phyloP scores from a whole-genome alignment of 2,329 filamentous ascomycete genomes.

The Geosmithia putterillii region DNA sequence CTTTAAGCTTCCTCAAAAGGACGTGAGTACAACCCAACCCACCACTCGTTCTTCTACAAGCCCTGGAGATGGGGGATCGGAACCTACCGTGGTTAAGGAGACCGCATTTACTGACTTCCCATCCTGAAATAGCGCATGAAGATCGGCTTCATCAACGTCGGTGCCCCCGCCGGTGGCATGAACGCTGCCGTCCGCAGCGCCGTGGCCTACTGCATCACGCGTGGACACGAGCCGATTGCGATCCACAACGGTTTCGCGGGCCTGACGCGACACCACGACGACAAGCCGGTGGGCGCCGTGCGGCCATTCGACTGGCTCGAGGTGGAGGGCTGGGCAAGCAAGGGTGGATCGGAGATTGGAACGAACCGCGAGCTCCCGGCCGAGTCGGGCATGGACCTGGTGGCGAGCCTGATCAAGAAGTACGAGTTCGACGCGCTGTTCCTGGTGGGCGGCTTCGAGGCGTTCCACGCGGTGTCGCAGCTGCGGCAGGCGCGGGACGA shows the following conservation, averaged over 20 bases:
- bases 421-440: slow-evolving; percentile 89
- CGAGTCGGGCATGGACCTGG: slow-evolving; percentile 70
- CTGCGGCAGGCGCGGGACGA: slow-evolving; percentile 67
- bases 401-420: slow-evolving; percentile 71
- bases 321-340: slow-evolving; percentile 89
- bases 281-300: slow-evolving; percentile 71
- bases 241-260: slow-evolving; percentile 97
- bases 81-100: too few relatives aligned
- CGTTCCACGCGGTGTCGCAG: slow-evolving; percentile 84
- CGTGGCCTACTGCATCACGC: slow-evolving; percentile 81
- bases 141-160: slow-evolving; percentile 93
- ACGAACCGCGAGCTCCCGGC: slow-evolving; percentile 89
- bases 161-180: slow-evolving; percentile 94
- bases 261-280: slow-evolving; percentile 78
- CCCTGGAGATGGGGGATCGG: too few relatives aligned
- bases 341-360: slow-evolving; percentile 93
- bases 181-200: slow-evolving; percentile 91
- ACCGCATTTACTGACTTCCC: slow-evolving; percentile 15
- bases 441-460: slow-evolving; percentile 89
- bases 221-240: slow-evolving; percentile 84
- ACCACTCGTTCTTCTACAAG: too few relatives aligned
- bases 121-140: slow-evolving; percentile 59
- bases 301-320: slow-evolving; percentile 86
- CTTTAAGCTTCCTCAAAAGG: slow-evolving; percentile 54
- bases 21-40: slow-evolving; percentile 35